Percentiles rank a stretch among this genome's conserved stretches.
Evolutionary conservation across 2,329 filamentous ascomycete genomes (phyloP).

Genomic region (Cytospora mali): DNA sequence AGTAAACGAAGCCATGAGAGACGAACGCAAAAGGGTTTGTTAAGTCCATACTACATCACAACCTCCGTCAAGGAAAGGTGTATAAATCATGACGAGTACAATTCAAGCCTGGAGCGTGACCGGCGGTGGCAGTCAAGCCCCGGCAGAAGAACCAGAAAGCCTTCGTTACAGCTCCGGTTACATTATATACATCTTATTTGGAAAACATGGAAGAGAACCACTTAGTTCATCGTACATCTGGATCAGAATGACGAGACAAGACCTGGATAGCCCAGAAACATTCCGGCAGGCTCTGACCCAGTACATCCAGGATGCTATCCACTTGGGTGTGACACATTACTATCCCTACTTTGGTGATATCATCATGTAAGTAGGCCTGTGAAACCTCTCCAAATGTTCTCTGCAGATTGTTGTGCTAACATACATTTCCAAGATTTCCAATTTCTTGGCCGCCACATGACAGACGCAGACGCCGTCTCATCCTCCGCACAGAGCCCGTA

Average conservation of each 20-base stretch:
- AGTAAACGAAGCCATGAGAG: too few species aligned
- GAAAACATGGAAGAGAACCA: neutral
- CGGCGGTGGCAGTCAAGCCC: neutral
- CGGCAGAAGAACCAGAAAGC: neutral
- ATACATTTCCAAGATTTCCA: neutral
- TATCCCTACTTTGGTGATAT: slow-evolving; percentile 10
- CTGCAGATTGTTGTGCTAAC: neutral
- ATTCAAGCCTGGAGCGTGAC: neutral
- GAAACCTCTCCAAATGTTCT: neutral
- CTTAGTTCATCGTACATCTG: neutral
- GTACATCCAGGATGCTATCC: neutral
- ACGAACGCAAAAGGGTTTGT: too few species aligned
- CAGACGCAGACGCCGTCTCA: neutral
- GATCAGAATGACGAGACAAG: neutral
- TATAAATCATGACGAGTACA: neutral
- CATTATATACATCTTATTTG: neutral
- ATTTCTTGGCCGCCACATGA: neutral
- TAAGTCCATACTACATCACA: too few species aligned
- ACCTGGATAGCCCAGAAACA: neutral
- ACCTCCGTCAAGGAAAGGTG: too few species aligned
- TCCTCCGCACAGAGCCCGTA: slow-evolving; percentile 4
- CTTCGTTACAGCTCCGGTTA: neutral
- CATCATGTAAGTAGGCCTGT: neutral
- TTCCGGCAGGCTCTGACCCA: neutral
- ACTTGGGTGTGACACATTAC: slow-evolving; percentile 7